Conservation (phyloP, 768 basidiomycete species). For the Lepiota subincarnata region DNA sequence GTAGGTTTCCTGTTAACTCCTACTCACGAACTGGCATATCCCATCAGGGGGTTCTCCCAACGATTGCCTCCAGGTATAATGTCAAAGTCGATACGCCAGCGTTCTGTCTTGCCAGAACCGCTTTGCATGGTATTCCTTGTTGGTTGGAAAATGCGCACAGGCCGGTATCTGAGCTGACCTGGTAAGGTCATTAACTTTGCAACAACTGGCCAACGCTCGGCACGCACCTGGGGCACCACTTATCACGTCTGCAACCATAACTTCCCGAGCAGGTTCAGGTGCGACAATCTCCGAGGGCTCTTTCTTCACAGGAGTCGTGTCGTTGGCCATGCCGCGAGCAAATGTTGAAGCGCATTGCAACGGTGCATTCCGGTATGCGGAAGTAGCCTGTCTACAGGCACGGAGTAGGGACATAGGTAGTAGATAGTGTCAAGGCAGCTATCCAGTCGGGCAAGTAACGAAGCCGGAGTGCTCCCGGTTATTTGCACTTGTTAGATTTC, state of each 20-base stretch:
- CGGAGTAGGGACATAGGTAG: slow-evolving; percentile 56
- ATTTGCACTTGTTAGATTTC: slow-evolving; percentile 9
- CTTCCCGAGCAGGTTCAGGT: slow-evolving; percentile 48
- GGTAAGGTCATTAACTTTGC: not conserved
- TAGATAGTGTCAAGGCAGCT: not conserved
- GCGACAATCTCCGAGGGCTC: slow-evolving; percentile 26
- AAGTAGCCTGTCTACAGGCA: slow-evolving; percentile 30
- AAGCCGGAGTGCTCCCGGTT: slow-evolving; percentile 11
- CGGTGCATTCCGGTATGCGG: slow-evolving; percentile 21
- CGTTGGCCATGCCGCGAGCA: slow-evolving; percentile 27
- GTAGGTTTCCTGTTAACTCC: not conserved
- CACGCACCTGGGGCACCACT: slow-evolving; percentile 81
- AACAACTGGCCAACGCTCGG: slow-evolving; percentile 2
- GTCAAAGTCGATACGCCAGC: slow-evolving; percentile 96
- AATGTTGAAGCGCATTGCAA: slow-evolving; percentile 17
- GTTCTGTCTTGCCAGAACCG: slow-evolving; percentile 76
- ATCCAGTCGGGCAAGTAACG: not conserved
- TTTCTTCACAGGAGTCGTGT: slow-evolving; percentile 24
- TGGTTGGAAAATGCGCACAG: slow-evolving; percentile 90
- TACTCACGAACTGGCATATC: slow-evolving; percentile 89
- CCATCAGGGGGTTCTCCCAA: slow-evolving; percentile 99
- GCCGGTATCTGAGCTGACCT: slow-evolving; percentile 84
- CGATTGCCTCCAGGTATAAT: slow-evolving; percentile 82
- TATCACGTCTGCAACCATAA: slow-evolving; percentile 75
- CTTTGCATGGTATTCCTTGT: slow-evolving; percentile 95